Evolutionary conservation across 257 asterid genomes (phyloP).

Genomic region (Voacanga thouarsii): DNA sequence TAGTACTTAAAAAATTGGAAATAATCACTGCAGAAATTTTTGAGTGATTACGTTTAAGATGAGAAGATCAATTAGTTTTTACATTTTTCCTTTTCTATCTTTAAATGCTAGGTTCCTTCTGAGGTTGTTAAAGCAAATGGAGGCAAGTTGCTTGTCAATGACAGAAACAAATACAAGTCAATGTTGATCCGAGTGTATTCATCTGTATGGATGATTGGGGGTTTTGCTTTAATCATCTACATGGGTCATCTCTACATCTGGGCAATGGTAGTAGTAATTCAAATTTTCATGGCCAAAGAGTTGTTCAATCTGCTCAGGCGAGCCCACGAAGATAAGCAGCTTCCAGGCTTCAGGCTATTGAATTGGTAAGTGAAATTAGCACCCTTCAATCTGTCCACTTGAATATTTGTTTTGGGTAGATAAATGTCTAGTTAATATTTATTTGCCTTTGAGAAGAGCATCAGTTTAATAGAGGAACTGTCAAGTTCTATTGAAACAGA

Average conservation of each 20-base stretch:
- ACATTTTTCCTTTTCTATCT: conserved; percentile 12
- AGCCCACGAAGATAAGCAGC: conserved; percentile 83
- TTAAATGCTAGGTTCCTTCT: conserved; percentile 54
- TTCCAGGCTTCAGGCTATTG: conserved; percentile 94
- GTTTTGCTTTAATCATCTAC: conserved; percentile 70
- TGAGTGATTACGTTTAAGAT: background rate
- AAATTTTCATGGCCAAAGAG: conserved; percentile 91
- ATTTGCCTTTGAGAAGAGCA: background rate
- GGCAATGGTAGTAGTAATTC: conserved; percentile 89
- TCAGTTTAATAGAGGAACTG: background rate
- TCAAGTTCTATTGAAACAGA: background rate
- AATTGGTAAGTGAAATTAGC: conserved; percentile 62
- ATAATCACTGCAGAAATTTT: background rate
- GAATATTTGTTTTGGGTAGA: background rate
- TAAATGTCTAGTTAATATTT: background rate
- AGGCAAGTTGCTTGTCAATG: conserved; percentile 64
- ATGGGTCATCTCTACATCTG: conserved; percentile 98
- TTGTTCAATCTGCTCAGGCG: conserved; percentile 77
- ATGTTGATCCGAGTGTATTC: conserved; percentile 84
- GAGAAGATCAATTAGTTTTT: conserved; percentile 12
- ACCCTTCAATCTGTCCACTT: background rate
- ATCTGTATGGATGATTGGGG: conserved; percentile 95
- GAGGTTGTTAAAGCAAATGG: conserved; percentile 61
- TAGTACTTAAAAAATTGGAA: background rate
- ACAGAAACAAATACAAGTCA: conserved; percentile 81